Percentiles rank a stretch among this genome's conserved stretches.
Conservation (phyloP, 2,329 filamentous ascomycete genomes). For the Penicillium brasilianum region DNA sequence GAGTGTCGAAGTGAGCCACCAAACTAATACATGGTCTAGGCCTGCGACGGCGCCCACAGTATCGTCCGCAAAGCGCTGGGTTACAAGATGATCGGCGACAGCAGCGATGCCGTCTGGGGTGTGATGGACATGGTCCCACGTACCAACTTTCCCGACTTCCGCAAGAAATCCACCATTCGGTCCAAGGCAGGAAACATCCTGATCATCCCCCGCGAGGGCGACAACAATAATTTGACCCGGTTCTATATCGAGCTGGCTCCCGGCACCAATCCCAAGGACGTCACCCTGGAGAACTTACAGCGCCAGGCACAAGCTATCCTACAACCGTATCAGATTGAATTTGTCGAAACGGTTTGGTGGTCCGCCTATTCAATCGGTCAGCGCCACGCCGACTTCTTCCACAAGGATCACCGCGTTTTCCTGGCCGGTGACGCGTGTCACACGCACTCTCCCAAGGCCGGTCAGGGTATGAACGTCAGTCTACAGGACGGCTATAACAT, state of each 20-base stretch:
- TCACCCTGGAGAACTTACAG: constrained; percentile 61
- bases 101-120: constrained; percentile 62
- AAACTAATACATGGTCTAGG: constrained; percentile 33
- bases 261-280: constrained; percentile 56
- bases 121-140: constrained; percentile 59
- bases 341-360: constrained; percentile 67
- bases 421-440: constrained; percentile 71
- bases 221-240: constrained; percentile 60
- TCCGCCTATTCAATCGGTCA: constrained; percentile 74
- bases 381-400: constrained; percentile 72
- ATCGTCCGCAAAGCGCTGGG: constrained; percentile 46
- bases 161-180: constrained; percentile 56
- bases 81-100: constrained; percentile 64
- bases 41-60: constrained; percentile 56
- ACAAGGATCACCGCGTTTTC: constrained; percentile 68
- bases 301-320: constrained; percentile 59
- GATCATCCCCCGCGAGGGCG: constrained; percentile 61
- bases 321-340: constrained; percentile 59
- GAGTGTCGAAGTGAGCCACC: constrained; percentile 3
- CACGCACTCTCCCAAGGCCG: constrained; percentile 74
- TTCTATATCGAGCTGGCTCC: constrained; percentile 66
- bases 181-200: constrained; percentile 53
- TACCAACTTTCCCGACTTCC: constrained; percentile 58
- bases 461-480: constrained; percentile 62
- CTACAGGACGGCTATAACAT: constrained; percentile 67